phyloP scores from a whole-genome alignment of 345 rosid species.

The Ceriops zippeliana region DNA sequence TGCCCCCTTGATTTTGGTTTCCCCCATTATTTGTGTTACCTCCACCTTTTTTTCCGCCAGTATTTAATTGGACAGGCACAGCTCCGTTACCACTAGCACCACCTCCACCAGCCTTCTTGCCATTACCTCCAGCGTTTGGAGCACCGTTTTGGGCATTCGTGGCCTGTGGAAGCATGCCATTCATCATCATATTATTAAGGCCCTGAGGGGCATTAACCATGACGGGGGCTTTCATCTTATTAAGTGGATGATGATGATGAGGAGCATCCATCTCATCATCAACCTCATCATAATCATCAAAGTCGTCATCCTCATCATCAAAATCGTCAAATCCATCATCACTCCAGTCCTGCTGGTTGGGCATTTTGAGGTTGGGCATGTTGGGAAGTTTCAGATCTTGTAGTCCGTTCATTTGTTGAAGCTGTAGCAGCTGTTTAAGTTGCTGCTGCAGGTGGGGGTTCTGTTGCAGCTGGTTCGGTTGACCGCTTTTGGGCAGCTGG shows the following conservation, averaged over 20 bases:
- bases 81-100: slow-evolving; percentile 36
- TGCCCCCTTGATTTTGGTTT: slow-evolving; percentile 25
- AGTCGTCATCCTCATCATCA: slow-evolving; percentile 34
- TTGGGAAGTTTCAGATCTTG: slow-evolving; percentile 74
- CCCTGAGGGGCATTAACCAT: slow-evolving; percentile 44
- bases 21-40: slow-evolving; percentile 43
- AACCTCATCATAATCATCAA: slow-evolving; percentile 19
- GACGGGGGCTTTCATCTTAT: slow-evolving; percentile 46
- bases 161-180: slow-evolving; percentile 46
- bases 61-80: slow-evolving; percentile 29
- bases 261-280: slow-evolving; percentile 53
- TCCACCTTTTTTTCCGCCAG: slow-evolving; percentile 14
- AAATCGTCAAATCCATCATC: slow-evolving; percentile 46
- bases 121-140: slow-evolving; percentile 6
- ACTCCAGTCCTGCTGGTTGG: slow-evolving; percentile 26
- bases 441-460: slow-evolving; percentile 41
- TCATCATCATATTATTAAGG: slow-evolving; percentile 49
- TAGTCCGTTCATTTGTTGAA: slow-evolving; percentile 57
- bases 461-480: slow-evolving; percentile 19
- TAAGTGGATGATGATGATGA: slow-evolving; percentile 24
- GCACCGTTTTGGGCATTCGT: slow-evolving; percentile 43
- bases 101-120: slow-evolving; percentile 21
- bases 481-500: slow-evolving; percentile 46
- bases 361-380: slow-evolving; percentile 39
- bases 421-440: slow-evolving; percentile 37